Evolutionary conservation across 2,329 filamentous ascomycete genomes (phyloP).

Genomic region (Fusarium fracticaudum): DNA sequence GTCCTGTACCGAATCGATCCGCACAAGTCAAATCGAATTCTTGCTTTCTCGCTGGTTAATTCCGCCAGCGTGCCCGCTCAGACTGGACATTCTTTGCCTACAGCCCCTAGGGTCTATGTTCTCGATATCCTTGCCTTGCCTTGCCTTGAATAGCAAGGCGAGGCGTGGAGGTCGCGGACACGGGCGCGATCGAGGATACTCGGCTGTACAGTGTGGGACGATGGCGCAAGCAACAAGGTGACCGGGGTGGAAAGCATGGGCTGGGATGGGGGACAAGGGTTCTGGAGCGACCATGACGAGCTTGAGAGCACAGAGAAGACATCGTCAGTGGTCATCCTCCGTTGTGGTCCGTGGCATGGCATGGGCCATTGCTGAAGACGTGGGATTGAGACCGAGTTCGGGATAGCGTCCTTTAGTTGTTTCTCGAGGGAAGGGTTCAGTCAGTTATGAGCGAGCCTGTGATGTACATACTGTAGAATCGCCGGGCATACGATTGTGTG

Average conservation of each 20-base stretch:
- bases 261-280: slow-evolving; percentile 36
- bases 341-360: slow-evolving; percentile 28
- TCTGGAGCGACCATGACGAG: slow-evolving; percentile 42
- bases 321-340: slow-evolving; percentile 33
- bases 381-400: slow-evolving; percentile 33
- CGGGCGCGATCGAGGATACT: slow-evolving; percentile 41
- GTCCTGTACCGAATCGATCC: slow-evolving; percentile 29
- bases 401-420: slow-evolving; percentile 24
- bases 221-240: slow-evolving; percentile 44
- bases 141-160: slow-evolving; percentile 38
- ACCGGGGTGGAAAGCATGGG: slow-evolving; percentile 38
- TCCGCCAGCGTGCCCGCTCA: slow-evolving; percentile 15
- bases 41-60: slow-evolving; percentile 30
- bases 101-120: slow-evolving; percentile 8
- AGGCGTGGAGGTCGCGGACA: slow-evolving; percentile 42
- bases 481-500: slow-evolving; percentile 3
- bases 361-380: slow-evolving; percentile 37
- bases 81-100: slow-evolving; percentile 15
- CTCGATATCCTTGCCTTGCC: slow-evolving; percentile 34
- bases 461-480: neutral
- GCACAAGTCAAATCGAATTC: slow-evolving; percentile 23
- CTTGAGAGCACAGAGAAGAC: slow-evolving; percentile 23
- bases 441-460: slow-evolving; percentile 1
- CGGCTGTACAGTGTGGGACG: slow-evolving; percentile 46
- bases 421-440: slow-evolving; percentile 19